Evolutionary conservation across 2,329 filamentous ascomycete genomes (phyloP).

Genomic region (Aureobasidium subglaciale): DNA sequence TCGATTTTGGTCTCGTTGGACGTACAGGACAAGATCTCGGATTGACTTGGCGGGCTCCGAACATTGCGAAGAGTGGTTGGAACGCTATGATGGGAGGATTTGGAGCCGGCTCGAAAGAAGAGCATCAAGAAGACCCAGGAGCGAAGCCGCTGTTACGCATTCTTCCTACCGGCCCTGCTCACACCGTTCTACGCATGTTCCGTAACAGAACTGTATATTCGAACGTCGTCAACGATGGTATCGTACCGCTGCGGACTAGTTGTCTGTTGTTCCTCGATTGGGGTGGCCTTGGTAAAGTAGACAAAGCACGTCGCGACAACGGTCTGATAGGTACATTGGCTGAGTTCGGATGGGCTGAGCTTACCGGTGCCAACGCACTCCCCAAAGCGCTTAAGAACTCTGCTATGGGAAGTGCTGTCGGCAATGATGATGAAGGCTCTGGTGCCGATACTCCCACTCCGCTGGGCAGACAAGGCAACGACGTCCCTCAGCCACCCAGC

Average conservation of each 20-base stretch:
- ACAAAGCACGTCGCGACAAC: constrained; percentile 88
- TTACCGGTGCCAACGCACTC: constrained; percentile 57
- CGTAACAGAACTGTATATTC: constrained; percentile 88
- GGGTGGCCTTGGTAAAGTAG: constrained; percentile 86
- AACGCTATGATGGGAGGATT: constrained; percentile 77
- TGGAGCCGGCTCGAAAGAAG: constrained; percentile 51
- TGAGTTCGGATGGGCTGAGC: constrained; percentile 88
- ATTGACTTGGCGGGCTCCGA: constrained; percentile 86
- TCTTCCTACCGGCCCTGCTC: constrained; percentile 82
- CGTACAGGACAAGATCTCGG: constrained; percentile 92
- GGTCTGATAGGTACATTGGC: constrained; percentile 88
- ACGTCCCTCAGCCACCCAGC: constrained; percentile 64
- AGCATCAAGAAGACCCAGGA: constrained; percentile 58
- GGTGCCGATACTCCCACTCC: constrained; percentile 18
- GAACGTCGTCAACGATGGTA: constrained; percentile 95
- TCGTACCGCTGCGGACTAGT: constrained; percentile 89
- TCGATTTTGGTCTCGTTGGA: constrained; percentile 95
- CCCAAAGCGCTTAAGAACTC: constrained; percentile 3
- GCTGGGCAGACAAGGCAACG: constrained; percentile 23
- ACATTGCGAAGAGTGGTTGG: constrained; percentile 78
- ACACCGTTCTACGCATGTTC: constrained; percentile 79
- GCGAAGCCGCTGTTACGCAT: constrained; percentile 86
- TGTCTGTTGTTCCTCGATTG: constrained; percentile 96
- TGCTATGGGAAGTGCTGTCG: constrained; percentile 15
- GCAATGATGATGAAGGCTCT: constrained; percentile 23